Conservation (phyloP, 164 flowering plant species). For the Annona squamosa region DNA sequence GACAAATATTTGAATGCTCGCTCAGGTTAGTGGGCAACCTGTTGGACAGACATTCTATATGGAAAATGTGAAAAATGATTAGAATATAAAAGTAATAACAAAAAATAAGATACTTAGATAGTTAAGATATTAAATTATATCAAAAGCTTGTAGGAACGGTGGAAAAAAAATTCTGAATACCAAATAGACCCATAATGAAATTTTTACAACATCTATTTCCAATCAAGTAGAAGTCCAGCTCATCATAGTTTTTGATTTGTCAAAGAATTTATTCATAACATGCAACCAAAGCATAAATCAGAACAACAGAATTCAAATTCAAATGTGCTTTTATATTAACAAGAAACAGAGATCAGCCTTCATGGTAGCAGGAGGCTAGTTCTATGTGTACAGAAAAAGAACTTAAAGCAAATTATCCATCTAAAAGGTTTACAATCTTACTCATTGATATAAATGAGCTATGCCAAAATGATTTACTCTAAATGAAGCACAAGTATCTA, state of each 20-base stretch:
- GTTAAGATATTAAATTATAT: too few relatives aligned
- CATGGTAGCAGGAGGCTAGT: neutral
- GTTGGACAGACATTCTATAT: conserved; percentile 1
- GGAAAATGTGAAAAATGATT: neutral
- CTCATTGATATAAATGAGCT: neutral
- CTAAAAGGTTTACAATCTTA: neutral
- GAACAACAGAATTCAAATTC: neutral
- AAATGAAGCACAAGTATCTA: neutral
- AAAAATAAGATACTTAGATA: neutral
- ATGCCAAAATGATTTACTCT: neutral
- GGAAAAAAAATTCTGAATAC: too few relatives aligned
- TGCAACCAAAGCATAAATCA: neutral
- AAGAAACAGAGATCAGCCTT: neutral
- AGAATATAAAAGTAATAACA: neutral
- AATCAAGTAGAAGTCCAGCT: neutral
- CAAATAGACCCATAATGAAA: too few relatives aligned
- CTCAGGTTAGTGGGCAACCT: conserved; percentile 1
- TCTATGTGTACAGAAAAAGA: neutral
- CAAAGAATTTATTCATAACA: neutral
- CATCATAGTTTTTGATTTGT: neutral
- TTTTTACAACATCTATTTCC: neutral
- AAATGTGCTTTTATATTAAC: neutral
- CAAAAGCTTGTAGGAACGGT: too few relatives aligned
- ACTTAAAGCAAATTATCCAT: neutral
- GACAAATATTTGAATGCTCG: neutral